Evolutionary conservation across 768 basidiomycete genomes (phyloP), one percentile per base, ranked within the genome.

Genomic region (Mycena rebaudengoi): DNA sequence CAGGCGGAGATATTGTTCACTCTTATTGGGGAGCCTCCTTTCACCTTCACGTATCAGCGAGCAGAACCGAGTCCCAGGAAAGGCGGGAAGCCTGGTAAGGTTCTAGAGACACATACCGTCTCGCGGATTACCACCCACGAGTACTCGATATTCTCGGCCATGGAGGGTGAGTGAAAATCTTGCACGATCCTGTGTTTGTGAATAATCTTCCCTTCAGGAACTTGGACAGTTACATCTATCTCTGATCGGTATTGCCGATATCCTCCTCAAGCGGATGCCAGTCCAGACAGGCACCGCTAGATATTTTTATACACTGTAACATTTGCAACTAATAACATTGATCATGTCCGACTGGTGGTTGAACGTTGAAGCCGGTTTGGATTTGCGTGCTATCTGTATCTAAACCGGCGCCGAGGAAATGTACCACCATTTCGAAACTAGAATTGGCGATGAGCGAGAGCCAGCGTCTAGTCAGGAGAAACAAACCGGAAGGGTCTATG

Each of bases 1-100:
- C 92, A 98, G 80, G 96, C 97, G 18, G 94, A 96, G 76, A 98
- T 99, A 62, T 78, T 91, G 40, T 98, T 99, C 76, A 89, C 90
- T 4, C 85, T 99, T 54, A 82, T 90, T 30, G 98, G 98, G 44
- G 91, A 94, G 73, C 91, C 98, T 18, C 98, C 98, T 0, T 99
- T 98, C 79, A 91, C 96, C 1, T 98, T 99, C 78, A 96, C 95
- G 0, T 96, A 96, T 77, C 93, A 95, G 74, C 87, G 94, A 46
- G 85, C 93, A 2, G 94, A 94, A 75, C 83, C 88, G 20, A 84
- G 82, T 50, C 75, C 80, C 4, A 88, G 85, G 78, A 92, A 91
- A 73, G 89, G 90, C 29, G 85, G 85, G 49, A 89, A 86, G 67
- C 81, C 86, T 40, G 88, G 88, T 52, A 92, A 91, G 71, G 88